Conservation (phyloP, 208 protist genomes). For the Trypanosoma avium region DNA sequence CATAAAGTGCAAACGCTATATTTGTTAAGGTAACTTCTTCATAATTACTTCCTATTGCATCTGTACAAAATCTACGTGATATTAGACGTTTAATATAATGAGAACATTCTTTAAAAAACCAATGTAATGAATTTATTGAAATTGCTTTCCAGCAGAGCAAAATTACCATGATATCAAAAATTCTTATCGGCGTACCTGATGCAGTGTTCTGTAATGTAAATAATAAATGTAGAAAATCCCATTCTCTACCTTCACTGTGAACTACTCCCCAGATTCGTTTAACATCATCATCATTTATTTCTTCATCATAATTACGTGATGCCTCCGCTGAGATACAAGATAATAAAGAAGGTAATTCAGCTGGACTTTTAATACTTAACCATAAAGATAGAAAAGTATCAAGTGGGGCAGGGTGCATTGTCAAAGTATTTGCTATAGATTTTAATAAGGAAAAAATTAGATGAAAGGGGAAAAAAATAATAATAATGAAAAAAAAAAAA, state of each 20-base stretch:
- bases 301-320: not conserved
- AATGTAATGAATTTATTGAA: not conserved
- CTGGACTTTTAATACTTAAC: not conserved
- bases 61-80: not conserved
- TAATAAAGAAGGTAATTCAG: not conserved
- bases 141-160: conserved; percentile 25
- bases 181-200: not conserved
- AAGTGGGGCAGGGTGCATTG: conserved; percentile 1
- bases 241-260: not conserved
- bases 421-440: not conserved
- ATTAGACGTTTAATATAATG: conserved; percentile 8
- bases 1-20: conserved; percentile 16
- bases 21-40: not conserved
- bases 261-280: not conserved
- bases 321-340: conserved; percentile 6
- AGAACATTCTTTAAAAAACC: conserved; percentile 20
- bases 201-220: conserved; percentile 9
- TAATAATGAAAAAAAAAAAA: not conserved
- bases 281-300: not conserved
- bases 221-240: conserved; percentile 12
- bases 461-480: not conserved
- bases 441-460: not conserved
- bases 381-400: conserved; percentile 16
- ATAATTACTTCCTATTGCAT: not conserved
- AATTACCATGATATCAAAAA: conserved; percentile 8